Conservation (phyloP, 225 moss, liverwort and hornwort species). For the Thuidium tamariscinum region DNA sequence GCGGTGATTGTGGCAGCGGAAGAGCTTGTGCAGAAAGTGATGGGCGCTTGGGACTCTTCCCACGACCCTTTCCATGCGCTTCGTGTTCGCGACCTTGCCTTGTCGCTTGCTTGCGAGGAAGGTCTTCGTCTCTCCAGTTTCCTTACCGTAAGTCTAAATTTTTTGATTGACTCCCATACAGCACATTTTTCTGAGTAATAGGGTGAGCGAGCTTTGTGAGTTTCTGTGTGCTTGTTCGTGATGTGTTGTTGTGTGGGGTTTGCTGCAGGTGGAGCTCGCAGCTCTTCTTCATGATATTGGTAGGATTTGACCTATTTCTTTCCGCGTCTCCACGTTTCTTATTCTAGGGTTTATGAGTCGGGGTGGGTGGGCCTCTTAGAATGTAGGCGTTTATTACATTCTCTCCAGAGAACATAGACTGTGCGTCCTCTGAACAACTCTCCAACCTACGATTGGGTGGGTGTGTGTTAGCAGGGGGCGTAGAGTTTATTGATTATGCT, state of each 20-base stretch:
- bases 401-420: neutral
- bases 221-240: neutral
- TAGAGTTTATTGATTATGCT: neutral
- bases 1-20: slow-evolving; percentile 63
- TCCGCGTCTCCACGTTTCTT: neutral
- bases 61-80: slow-evolving; percentile 78
- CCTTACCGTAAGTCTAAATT: slow-evolving; percentile 28
- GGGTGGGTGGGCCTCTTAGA: neutral
- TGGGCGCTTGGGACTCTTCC: slow-evolving; percentile 82
- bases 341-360: neutral
- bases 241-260: neutral
- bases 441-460: neutral
- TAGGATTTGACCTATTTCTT: slow-evolving; percentile 19
- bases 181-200: neutral
- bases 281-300: slow-evolving; percentile 92
- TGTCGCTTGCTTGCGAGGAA: slow-evolving; percentile 72
- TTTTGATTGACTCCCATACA: neutral
- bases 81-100: slow-evolving; percentile 69
- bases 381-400: neutral
- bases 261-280: slow-evolving; percentile 85
- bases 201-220: neutral
- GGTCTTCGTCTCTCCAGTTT: slow-evolving; percentile 45
- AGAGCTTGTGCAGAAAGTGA: slow-evolving; percentile 64
- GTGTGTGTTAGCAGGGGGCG: neutral
- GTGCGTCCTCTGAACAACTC: neutral